Conservation (phyloP, 2,329 filamentous ascomycete genomes). For the Ascochyta pisi region DNA sequence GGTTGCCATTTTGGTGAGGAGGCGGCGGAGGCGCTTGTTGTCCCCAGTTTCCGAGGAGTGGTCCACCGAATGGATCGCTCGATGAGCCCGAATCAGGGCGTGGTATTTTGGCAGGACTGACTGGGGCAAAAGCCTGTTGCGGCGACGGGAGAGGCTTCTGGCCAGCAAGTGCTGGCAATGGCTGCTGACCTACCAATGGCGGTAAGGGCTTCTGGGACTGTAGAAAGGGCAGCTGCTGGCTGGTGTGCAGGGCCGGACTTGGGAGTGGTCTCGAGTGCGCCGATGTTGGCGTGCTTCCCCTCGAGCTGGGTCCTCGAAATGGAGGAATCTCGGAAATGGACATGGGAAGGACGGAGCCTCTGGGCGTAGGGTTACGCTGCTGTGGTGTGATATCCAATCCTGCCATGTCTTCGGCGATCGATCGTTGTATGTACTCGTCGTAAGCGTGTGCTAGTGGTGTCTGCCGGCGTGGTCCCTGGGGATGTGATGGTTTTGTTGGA, state of each 20-base stretch:
- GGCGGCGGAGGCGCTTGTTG: constrained; percentile 4
- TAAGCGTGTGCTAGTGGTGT: constrained; percentile 46
- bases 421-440: constrained; percentile 58
- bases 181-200: constrained; percentile 31
- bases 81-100: constrained; percentile 35
- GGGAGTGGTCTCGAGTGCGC: constrained; percentile 29
- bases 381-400: constrained; percentile 49
- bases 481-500: constrained; percentile 42
- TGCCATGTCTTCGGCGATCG: constrained; percentile 51
- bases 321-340: constrained; percentile 46
- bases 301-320: constrained; percentile 35
- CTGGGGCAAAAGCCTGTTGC: constrained; percentile 33
- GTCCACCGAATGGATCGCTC: constrained; percentile 41
- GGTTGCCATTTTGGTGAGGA: constrained; percentile 6
- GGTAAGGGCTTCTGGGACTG: constrained; percentile 28
- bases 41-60: constrained; percentile 13
- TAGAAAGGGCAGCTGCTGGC: constrained; percentile 3
- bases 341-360: constrained; percentile 43
- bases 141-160: constrained; percentile 36
- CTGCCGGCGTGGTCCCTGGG: constrained; percentile 41
- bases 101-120: constrained; percentile 19
- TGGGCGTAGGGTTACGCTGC: constrained; percentile 39
- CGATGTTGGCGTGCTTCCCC: constrained; percentile 18
- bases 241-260: constrained; percentile 23
- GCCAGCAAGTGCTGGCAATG: constrained; percentile 32